Conservation (phyloP, 805 yeast genomes). For the Myxozyma lipomycoides region DNA sequence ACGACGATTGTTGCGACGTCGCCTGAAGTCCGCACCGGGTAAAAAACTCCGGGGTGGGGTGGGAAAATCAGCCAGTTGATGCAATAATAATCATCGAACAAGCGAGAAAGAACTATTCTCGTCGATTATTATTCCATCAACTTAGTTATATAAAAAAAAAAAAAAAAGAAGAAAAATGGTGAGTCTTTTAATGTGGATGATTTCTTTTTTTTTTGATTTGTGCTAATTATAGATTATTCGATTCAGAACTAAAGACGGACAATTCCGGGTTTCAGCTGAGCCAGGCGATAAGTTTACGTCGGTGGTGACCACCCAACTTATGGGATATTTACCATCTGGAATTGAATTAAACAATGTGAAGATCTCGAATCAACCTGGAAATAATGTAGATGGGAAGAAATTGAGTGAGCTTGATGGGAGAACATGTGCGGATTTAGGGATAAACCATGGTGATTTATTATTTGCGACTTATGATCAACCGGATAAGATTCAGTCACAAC, state of each 20-base stretch:
- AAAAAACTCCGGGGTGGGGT: too few species aligned
- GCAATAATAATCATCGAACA: neutral
- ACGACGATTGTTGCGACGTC: too few species aligned
- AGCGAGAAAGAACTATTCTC: neutral
- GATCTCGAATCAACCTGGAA: slow-evolving; percentile 37
- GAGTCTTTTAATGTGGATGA: neutral
- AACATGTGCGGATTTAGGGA: slow-evolving; percentile 37
- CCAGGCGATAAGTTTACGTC: slow-evolving; percentile 43
- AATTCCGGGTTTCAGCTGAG: slow-evolving; percentile 60
- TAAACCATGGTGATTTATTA: slow-evolving; percentile 56
- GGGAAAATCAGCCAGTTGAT: neutral
- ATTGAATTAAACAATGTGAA: slow-evolving; percentile 34
- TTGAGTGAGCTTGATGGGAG: slow-evolving; percentile 41
- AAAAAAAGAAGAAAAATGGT: neutral
- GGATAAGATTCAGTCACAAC: neutral
- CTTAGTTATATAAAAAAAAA: neutral
- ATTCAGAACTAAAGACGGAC: slow-evolving; percentile 81
- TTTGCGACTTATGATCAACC: slow-evolving; percentile 42
- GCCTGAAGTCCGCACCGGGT: too few species aligned
- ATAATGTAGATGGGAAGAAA: slow-evolving; percentile 37
- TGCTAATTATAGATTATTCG: slow-evolving; percentile 68
- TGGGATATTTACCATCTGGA: slow-evolving; percentile 38
- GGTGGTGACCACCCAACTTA: slow-evolving; percentile 39
- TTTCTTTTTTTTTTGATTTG: too few species aligned
- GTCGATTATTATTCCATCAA: neutral